Percentiles rank a stretch among this genome's conserved stretches.
Conservation (phyloP, 2,329 filamentous ascomycete genomes). For the Orbilia blumenaviensis region DNA sequence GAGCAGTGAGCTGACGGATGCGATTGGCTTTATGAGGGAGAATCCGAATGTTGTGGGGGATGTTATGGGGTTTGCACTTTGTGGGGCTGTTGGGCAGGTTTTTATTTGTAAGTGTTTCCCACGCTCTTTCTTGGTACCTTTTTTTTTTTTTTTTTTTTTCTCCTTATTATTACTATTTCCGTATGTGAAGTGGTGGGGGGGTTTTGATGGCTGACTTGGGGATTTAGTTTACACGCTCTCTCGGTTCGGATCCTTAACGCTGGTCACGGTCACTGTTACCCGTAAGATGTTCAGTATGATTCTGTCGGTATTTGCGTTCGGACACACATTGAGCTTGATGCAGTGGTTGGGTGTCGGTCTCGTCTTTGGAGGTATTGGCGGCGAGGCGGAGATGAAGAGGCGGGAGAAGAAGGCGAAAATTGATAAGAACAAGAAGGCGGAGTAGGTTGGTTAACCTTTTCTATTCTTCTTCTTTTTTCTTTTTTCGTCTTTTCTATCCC, state of each 20-base stretch:
- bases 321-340: slow-evolving; percentile 83
- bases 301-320: slow-evolving; percentile 91
- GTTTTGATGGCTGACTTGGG: slow-evolving; percentile 1
- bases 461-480: too few relatives aligned
- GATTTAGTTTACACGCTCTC: slow-evolving; percentile 82
- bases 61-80: slow-evolving; percentile 86
- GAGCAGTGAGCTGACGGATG: slow-evolving; percentile 81
- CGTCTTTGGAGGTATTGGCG: slow-evolving; percentile 94
- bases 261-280: slow-evolving; percentile 96
- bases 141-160: slow-evolving; percentile 1
- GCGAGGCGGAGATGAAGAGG: slow-evolving; percentile 82
- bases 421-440: slow-evolving; percentile 66
- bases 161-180: too few relatives aligned
- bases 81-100: slow-evolving; percentile 90
- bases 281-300: slow-evolving; percentile 99
- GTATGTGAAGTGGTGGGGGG: not conserved
- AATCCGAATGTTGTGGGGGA: slow-evolving; percentile 86
- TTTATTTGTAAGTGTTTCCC: slow-evolving; percentile 78
- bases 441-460: slow-evolving; percentile 9
- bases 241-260: slow-evolving; percentile 86
- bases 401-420: slow-evolving; percentile 82
- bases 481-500: too few relatives aligned
- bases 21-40: slow-evolving; percentile 78
- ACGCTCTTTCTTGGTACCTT: too few relatives aligned
- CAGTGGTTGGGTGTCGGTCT: slow-evolving; percentile 93